These are phyloP conservation scores for Niveomyces coronatus DNA, from an alignment of 2,329 filamentous ascomycete genomes.

Conservation along the genomic window DNA sequence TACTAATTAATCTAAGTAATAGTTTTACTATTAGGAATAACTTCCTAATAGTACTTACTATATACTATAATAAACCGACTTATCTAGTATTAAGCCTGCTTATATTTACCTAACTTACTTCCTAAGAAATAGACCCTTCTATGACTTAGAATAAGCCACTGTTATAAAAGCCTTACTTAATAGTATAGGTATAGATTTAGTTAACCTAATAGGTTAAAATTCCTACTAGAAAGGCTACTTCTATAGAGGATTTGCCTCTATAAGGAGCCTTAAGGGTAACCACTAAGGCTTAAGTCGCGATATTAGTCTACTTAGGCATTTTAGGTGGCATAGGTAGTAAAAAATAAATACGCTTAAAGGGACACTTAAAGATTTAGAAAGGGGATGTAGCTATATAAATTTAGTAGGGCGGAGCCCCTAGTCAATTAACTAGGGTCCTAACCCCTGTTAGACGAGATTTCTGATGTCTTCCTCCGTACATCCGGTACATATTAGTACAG, in stretches of 20 bases:
- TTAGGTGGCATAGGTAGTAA: too few species aligned
- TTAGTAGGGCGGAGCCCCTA: not conserved
- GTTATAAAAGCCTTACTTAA: constrained; percentile 8
- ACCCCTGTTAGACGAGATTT: not conserved
- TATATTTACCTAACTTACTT: too few species aligned
- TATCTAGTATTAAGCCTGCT: too few species aligned
- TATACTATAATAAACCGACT: too few species aligned
- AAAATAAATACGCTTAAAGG: too few species aligned
- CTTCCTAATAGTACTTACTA: too few species aligned
- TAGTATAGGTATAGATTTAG: not conserved
- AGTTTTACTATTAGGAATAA: too few species aligned
- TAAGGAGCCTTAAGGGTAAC: constrained; percentile 2
- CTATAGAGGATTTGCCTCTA: not conserved
- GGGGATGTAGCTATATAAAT: constrained; percentile 1
- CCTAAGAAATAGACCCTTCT: too few species aligned
- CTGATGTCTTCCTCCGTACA: too few species aligned
- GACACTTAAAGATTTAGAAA: not conserved
- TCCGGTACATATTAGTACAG: too few species aligned
- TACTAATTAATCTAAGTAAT: too few species aligned
- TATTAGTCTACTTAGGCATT: not conserved
- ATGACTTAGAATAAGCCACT: too few species aligned
- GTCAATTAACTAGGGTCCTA: not conserved
- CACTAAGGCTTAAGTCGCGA: not conserved
- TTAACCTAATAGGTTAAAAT: not conserved
- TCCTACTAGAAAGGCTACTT: not conserved